These are phyloP conservation scores for Thielaviopsis populi DNA, from an alignment of 2,329 filamentous ascomycete species.

Conservation along the genomic window DNA sequence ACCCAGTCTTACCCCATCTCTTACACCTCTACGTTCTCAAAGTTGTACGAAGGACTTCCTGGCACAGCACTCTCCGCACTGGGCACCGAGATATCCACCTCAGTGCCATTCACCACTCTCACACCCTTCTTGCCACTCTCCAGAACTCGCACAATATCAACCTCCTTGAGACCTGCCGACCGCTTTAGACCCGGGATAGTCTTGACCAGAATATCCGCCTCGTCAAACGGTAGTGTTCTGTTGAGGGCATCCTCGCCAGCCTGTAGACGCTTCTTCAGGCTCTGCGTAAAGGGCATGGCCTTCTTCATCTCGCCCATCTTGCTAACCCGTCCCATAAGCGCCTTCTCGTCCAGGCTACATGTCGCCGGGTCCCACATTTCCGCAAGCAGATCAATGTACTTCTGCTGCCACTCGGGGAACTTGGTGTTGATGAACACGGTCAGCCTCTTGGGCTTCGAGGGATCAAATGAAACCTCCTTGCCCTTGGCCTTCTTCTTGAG, in stretches of 20 bases:
- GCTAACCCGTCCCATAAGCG: conserved; percentile 58
- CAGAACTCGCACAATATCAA: conserved; percentile 58
- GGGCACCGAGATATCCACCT: conserved; percentile 41
- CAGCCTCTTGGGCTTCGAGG: conserved; percentile 81
- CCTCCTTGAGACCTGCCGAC: conserved; percentile 50
- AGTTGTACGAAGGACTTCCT: conserved; percentile 66
- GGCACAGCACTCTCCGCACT: conserved; percentile 63
- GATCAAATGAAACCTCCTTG: conserved; percentile 72
- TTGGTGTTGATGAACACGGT: conserved; percentile 67
- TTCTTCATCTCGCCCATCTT: conserved; percentile 90
- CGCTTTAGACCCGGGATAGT: conserved; percentile 71
- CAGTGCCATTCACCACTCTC: conserved; percentile 36
- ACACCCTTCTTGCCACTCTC: conserved; percentile 53
- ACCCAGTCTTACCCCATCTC: not conserved
- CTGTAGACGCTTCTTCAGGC: conserved; percentile 67
- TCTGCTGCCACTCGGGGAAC: conserved; percentile 83
- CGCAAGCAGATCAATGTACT: conserved; percentile 68
- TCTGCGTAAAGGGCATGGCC: conserved; percentile 92
- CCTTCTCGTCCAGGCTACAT: conserved; percentile 62
- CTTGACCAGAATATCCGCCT: conserved; percentile 56
- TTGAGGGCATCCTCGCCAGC: conserved; percentile 64
- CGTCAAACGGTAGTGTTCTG: conserved; percentile 75
- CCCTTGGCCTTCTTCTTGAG: conserved; percentile 87
- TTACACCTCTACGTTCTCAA: conserved; percentile 51
- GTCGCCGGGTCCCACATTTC: conserved; percentile 49